Base-by-base conservation (phyloP, 2,329 filamentous ascomycete genomes). In the Diaporthe ampelina region DNA sequence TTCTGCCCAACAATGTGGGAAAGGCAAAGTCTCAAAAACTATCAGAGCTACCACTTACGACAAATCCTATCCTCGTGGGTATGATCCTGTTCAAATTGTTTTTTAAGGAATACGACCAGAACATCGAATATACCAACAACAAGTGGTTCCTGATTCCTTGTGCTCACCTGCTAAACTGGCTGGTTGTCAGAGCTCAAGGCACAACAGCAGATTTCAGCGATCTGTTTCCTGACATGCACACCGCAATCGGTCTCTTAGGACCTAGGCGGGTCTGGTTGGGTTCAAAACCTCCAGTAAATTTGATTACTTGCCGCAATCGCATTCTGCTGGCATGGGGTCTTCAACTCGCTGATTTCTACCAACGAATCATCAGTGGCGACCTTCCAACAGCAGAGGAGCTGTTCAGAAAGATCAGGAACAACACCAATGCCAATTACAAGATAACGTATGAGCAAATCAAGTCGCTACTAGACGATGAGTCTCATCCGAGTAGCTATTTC, bases 321-420 rank as follows among this genome's bases (percentile, higher is more conserved):
- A 67, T 67, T 45, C 11, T 67, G 11, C 61, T 67, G 2, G 29
- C 29, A 4, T 67, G 61, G 43, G 61, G 61, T 4, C 7, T 67
- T 4, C 43, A 29, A 17, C 61, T 67, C 10, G 35, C 8, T 6
- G 43, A 67, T 4, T 67, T 67, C 29, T 67, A 50, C 43, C 43
- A 45, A n/a, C 48, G 43, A 4, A 67, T 52, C 29, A 7, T 10
- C 8, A 29, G 6, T 4, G 58, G 58, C 24, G 37, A 63, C 40
- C 43, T 45, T 43, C 58, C 58, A 17, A 43, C 11, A 21, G 58
- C 40, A 5, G 58, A 63, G 17, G 58, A 63, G 9, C 24, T 63
- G 24, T 45, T 45, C 24, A 63, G 8, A 21, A 26, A 40, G 8
- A 63, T 63, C 15, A 45, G 11, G 13, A 21, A 45, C 58, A 63